Evolutionary conservation across 768 basidiomycete genomes (phyloP), one percentile per base, ranked within the genome.

Genomic region (Termitomyces sp.): DNA sequence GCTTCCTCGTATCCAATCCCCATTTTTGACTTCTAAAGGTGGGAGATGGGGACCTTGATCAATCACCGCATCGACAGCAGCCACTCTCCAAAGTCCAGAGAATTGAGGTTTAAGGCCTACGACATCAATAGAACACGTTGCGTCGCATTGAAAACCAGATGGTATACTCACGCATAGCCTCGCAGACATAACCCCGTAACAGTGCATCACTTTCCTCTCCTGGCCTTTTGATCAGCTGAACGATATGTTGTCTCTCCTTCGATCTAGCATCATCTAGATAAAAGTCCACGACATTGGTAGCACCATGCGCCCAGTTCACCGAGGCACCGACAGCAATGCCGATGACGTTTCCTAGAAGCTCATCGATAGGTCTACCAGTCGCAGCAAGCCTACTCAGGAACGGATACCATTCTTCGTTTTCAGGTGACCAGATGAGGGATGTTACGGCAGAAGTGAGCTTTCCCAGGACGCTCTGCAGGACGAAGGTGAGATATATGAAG

Each of bases 231-330:
- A 70, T 63, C 0, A 81, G 67, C 44, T 68, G 54, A n/a, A 73
- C 42, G 33, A 81, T 75, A 18, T 74, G 69, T 1, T 60, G 66
- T 10, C 71, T 65, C 57, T 82, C 76, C 44, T 64, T 65, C 10
- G 67, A 70, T 15, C 68, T 70, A n/a, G 60, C 65, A 38, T 75
- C 75, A 41, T 75, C 74, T 22, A 84, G 63, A 65, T 80, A 83
- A 66, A 82, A 82, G 58, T 83, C 76, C 44, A 84, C 64, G 22
- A 82, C 73, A 36, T 79, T 69, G 7, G 74, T 70, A 18, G 72
- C 72, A 10, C 74, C 76, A 60, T 82, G 78, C 0, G 77, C 74
- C 46, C 72, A 72, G 61, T 76, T 78, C 33, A 78, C 76, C 2
- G 75, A 74, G 13, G 73, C 72, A 0, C 75, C 72, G 16, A 81